phyloP scores from a whole-genome alignment of 1,284 basidiomycete genomes.

The Cryptococcus sp. region DNA sequence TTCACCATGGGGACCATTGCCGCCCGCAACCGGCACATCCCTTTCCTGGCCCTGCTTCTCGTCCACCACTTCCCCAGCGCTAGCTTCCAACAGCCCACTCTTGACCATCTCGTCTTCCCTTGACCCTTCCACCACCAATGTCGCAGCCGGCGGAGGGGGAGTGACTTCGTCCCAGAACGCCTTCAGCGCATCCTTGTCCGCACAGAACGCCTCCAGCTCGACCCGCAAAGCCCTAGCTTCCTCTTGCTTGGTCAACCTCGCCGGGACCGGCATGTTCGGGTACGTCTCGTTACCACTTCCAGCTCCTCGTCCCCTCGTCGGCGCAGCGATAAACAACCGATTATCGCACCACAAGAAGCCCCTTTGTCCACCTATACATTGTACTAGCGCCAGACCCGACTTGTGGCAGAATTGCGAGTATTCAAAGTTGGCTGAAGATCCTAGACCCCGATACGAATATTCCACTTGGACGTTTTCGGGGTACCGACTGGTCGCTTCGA shows the following conservation, averaged over 20 bases:
- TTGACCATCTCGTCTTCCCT: not conserved
- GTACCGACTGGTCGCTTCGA: slow-evolving; percentile 71
- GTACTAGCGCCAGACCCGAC: slow-evolving; percentile 77
- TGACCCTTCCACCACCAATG: not conserved
- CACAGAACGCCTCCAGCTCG: slow-evolving; percentile 62
- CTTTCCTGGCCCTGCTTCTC: no score
- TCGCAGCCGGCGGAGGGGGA: slow-evolving; percentile 31
- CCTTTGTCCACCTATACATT: slow-evolving; percentile 67
- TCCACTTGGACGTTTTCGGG: slow-evolving; percentile 73
- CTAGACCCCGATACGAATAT: slow-evolving; percentile 71
- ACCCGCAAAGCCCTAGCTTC: slow-evolving; percentile 47
- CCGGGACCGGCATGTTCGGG: slow-evolving; percentile 16
- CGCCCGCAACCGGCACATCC: no score
- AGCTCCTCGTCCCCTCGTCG: slow-evolving; percentile 18
- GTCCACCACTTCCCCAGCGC: not conserved
- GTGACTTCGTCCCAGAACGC: slow-evolving; percentile 69
- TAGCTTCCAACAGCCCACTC: no score
- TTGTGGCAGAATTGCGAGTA: slow-evolving; percentile 86
- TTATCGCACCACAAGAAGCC: slow-evolving; percentile 87
- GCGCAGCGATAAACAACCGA: slow-evolving; percentile 53
- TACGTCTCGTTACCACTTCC: slow-evolving; percentile 51
- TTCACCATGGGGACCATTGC: no score
- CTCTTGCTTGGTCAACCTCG: slow-evolving; percentile 30
- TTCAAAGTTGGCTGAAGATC: slow-evolving; percentile 54
- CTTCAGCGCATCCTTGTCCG: slow-evolving; percentile 53